These are phyloP conservation scores for Darksidea phi DNA, from an alignment of 495 filamentous ascomycete species.

Conservation along the genomic window DNA sequence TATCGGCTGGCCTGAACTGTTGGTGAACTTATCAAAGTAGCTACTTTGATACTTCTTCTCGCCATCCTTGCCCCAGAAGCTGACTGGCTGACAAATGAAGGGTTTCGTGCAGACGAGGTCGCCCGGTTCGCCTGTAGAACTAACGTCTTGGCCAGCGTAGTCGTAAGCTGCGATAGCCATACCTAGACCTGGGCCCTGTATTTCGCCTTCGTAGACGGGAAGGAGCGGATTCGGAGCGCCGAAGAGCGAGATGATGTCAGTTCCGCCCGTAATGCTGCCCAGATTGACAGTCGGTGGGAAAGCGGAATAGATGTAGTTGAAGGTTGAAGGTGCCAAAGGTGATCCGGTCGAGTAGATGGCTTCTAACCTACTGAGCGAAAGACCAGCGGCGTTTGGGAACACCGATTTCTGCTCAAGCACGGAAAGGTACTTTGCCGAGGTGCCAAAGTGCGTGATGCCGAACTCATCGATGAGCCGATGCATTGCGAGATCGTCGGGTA, in stretches of 20 bases:
- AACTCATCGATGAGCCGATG: slow-evolving; percentile 66
- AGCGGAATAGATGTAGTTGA: slow-evolving; percentile 78
- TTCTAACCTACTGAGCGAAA: slow-evolving; percentile 57
- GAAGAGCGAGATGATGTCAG: slow-evolving; percentile 93
- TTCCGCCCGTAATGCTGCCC: slow-evolving; percentile 83
- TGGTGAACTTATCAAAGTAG: slow-evolving; percentile 82
- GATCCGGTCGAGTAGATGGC: slow-evolving; percentile 94
- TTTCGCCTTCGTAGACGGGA: slow-evolving; percentile 85
- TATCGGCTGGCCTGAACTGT: slow-evolving; percentile 41
- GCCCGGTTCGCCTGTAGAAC: slow-evolving; percentile 67
- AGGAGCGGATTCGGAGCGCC: slow-evolving; percentile 79
- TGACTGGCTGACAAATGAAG: slow-evolving; percentile 87
- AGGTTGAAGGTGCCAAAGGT: slow-evolving; percentile 87
- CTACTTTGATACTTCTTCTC: slow-evolving; percentile 69
- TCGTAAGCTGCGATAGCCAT: slow-evolving; percentile 85
- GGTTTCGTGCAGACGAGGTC: slow-evolving; percentile 85
- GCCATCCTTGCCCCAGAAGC: slow-evolving; percentile 78
- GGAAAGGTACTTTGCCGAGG: slow-evolving; percentile 88
- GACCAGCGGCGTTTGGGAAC: slow-evolving; percentile 54
- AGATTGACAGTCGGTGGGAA: slow-evolving; percentile 75
- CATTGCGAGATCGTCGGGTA: slow-evolving; percentile 67
- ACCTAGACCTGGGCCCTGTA: slow-evolving; percentile 84
- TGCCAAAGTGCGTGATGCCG: slow-evolving; percentile 85
- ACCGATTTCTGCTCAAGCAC: slow-evolving; percentile 79
- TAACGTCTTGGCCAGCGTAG: slow-evolving; percentile 54